Conservation (phyloP, 257 asterid species). For the Solanum verrucosum region DNA sequence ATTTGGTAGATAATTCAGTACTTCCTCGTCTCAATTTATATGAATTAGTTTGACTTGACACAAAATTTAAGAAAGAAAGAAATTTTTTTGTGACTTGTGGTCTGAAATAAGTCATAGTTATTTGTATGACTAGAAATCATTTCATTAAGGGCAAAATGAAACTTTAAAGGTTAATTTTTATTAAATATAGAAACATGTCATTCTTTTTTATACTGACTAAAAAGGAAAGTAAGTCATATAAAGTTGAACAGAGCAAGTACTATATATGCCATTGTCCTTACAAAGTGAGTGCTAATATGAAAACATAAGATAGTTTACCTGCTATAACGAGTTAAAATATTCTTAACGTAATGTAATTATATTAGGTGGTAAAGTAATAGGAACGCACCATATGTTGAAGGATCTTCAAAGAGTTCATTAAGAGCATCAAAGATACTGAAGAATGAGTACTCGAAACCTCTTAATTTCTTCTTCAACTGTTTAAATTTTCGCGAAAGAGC, state of each 20-base stretch:
- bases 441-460: neutral
- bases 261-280: neutral
- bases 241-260: neutral
- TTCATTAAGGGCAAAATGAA: neutral
- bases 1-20: neutral
- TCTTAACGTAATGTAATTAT: neutral
- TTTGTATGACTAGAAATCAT: no score
- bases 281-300: neutral
- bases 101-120: no score
- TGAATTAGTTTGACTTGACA: neutral
- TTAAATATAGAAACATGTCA: neutral
- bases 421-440: neutral
- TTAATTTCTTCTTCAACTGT: neutral
- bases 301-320: neutral
- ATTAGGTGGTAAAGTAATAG: neutral
- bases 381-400: neutral
- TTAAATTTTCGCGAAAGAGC: neutral
- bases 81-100: no score
- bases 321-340: neutral
- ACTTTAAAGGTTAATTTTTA: neutral
- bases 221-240: no score
- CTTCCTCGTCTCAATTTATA: neutral
- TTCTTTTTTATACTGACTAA: neutral
- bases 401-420: neutral
- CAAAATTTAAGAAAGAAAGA: no score